Evolutionary conservation across 1,284 basidiomycete genomes (phyloP).

Genomic region (Anthracocystis walkeri): DNA sequence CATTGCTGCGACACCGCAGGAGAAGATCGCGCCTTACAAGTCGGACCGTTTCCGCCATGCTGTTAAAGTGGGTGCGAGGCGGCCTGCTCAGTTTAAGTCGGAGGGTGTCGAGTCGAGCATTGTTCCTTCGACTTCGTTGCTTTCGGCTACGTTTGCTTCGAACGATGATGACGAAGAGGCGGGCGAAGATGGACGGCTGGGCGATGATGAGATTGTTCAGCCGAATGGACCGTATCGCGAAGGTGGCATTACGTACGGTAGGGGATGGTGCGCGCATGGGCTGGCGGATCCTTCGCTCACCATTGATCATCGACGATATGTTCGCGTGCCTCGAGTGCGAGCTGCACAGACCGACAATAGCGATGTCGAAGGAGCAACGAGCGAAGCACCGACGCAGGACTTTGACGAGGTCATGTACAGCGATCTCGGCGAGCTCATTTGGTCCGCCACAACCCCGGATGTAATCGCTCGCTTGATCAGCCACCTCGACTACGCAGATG

Average conservation of each 20-base stretch:
- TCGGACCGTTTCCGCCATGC: constrained; percentile 40
- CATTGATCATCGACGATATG: constrained; percentile 42
- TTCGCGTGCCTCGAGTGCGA: constrained; percentile 18
- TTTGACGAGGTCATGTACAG: constrained; percentile 49
- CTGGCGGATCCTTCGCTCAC: constrained; percentile 47
- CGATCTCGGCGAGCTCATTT: constrained; percentile 61
- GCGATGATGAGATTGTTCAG: constrained; percentile 35
- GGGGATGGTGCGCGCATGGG: constrained; percentile 58
- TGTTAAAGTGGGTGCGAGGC: constrained; percentile 24
- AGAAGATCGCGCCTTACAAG: constrained; percentile 25
- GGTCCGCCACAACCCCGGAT: constrained; percentile 55
- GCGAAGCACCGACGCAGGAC: constrained; percentile 6
- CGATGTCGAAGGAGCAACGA: neutral
- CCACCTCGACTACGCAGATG: constrained; percentile 60
- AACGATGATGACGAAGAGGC: constrained; percentile 17
- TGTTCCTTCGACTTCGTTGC: constrained; percentile 18
- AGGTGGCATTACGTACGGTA: constrained; percentile 53
- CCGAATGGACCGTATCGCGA: constrained; percentile 56
- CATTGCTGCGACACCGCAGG: constrained; percentile 4
- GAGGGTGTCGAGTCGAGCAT: neutral
- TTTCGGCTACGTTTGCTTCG: constrained; percentile 28
- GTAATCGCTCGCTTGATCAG: constrained; percentile 53
- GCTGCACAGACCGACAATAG: neutral
- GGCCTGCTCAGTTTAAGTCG: neutral
- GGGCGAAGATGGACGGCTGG: neutral